phyloP scores from a whole-genome alignment of 495 filamentous ascomycete species.

The Staphylotrichum longicolle region DNA sequence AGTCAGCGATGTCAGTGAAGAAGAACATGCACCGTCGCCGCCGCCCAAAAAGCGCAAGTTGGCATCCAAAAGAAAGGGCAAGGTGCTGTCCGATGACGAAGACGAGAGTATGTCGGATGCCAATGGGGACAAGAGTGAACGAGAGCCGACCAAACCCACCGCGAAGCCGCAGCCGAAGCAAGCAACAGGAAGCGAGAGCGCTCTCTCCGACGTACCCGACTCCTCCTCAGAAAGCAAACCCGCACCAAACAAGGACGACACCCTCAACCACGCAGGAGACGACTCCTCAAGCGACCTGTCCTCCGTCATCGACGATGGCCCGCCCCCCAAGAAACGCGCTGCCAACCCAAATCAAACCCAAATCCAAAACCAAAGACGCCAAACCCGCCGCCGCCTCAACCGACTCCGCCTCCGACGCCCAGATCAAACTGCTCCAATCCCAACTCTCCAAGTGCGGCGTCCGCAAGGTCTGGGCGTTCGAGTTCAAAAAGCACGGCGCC shows the following conservation, averaged over 20 bases:
- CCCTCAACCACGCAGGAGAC: slow-evolving; percentile 35
- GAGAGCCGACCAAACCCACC: background rate
- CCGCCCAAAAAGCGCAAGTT: slow-evolving; percentile 36
- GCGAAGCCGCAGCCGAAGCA: background rate
- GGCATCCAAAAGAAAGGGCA: slow-evolving; percentile 35
- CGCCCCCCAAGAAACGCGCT: slow-evolving; percentile 22
- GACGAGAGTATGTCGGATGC: slow-evolving; percentile 25
- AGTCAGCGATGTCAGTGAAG: slow-evolving; percentile 24
- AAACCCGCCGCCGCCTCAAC: slow-evolving; percentile 35
- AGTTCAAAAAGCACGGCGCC: slow-evolving; percentile 71
- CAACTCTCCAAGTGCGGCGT: slow-evolving; percentile 91
- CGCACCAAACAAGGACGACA: slow-evolving; percentile 26
- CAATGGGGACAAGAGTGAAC: background rate
- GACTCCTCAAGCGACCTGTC: slow-evolving; percentile 75
- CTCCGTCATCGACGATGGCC: slow-evolving; percentile 52
- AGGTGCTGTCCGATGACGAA: slow-evolving; percentile 37
- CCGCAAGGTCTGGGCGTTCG: slow-evolving; percentile 84
- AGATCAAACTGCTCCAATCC: slow-evolving; percentile 87
- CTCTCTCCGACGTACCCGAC: slow-evolving; percentile 15
- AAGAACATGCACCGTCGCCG: slow-evolving; percentile 8
- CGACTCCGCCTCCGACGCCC: slow-evolving; percentile 66
- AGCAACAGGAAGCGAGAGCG: slow-evolving; percentile 12
- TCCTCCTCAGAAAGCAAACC: slow-evolving; percentile 39
- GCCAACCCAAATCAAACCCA: slow-evolving; percentile 1
- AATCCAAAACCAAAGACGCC: slow-evolving; percentile 27